phyloP scores from a whole-genome alignment of 495 filamentous ascomycete species.

The Poronia punctata region DNA sequence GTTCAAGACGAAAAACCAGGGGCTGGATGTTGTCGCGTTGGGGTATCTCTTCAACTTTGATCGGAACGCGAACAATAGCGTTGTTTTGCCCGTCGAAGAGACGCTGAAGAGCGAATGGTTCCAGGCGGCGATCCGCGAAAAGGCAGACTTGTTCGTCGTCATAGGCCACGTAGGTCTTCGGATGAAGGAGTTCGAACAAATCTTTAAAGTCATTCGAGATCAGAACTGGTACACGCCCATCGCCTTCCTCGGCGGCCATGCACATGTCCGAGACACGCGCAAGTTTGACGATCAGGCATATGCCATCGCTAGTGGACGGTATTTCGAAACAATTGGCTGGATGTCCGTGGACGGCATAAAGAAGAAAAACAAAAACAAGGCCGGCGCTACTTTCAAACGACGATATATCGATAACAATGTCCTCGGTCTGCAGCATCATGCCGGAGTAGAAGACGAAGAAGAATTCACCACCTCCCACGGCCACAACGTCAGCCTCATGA shows the following conservation, averaged over 20 bases:
- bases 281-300: conserved; percentile 75
- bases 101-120: conserved; percentile 86
- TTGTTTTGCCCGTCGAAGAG: conserved; percentile 69
- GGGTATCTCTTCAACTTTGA: conserved; percentile 94
- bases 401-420: conserved; percentile 95
- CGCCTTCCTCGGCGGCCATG: conserved; percentile 89
- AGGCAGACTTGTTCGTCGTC: conserved; percentile 83
- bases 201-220: conserved; percentile 74
- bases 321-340: conserved; percentile 97
- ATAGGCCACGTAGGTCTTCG: conserved; percentile 78
- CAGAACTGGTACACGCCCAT: conserved; percentile 75
- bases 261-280: conserved; percentile 80
- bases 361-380: conserved; percentile 25
- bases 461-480: conserved; percentile 79
- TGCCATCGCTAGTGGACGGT: conserved; percentile 83
- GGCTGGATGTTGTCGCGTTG: conserved; percentile 76
- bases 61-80: conserved; percentile 80
- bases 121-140: conserved; percentile 72
- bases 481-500: conserved; percentile 62
- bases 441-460: conserved; percentile 50
- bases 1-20: conserved; percentile 82
- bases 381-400: conserved; percentile 55
- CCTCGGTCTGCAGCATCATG: conserved; percentile 76
- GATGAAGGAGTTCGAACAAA: conserved; percentile 66
- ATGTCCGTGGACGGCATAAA: conserved; percentile 73